phyloP scores from a whole-genome alignment of 2,329 filamentous ascomycete genomes.

The Colletotrichum cordylinicola region DNA sequence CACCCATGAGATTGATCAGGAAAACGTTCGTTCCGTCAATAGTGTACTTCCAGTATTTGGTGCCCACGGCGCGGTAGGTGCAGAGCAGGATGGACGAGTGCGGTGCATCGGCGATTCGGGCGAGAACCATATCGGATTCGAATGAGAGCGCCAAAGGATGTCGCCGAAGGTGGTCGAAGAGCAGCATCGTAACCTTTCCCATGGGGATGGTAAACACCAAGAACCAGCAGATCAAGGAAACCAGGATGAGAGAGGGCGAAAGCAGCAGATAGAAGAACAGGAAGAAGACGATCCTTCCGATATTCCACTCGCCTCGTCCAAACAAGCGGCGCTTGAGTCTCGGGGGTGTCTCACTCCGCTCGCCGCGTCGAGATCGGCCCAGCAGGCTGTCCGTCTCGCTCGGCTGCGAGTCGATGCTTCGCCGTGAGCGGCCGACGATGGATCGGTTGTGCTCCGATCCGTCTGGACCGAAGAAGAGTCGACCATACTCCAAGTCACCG shows the following conservation, averaged over 20 bases:
- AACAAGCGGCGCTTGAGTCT: slow-evolving; percentile 83
- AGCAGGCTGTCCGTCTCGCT: slow-evolving; percentile 92
- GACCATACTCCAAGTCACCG: slow-evolving; percentile 93
- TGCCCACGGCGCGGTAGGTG: slow-evolving; percentile 93
- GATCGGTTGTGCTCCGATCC: slow-evolving; percentile 77
- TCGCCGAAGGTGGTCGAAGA: slow-evolving; percentile 89
- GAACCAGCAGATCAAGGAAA: slow-evolving; percentile 92
- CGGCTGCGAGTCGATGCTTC: slow-evolving; percentile 83
- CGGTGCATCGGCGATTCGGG: slow-evolving; percentile 72
- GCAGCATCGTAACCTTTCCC: slow-evolving; percentile 90
- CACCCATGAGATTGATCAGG: slow-evolving; percentile 92
- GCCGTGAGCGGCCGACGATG: slow-evolving; percentile 83
- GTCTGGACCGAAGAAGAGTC: slow-evolving; percentile 92
- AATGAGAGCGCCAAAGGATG: slow-evolving; percentile 94
- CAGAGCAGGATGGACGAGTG: slow-evolving; percentile 90
- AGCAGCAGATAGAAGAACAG: slow-evolving; percentile 94
- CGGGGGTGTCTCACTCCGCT: slow-evolving; percentile 41
- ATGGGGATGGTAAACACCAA: slow-evolving; percentile 98
- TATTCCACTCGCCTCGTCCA: slow-evolving; percentile 93
- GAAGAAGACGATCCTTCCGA: slow-evolving; percentile 95
- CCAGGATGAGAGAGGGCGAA: slow-evolving; percentile 83
- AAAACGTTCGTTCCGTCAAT: slow-evolving; percentile 99
- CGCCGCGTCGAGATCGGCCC: slow-evolving; percentile 63
- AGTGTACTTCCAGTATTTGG: slow-evolving; percentile 99
- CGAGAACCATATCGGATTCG: slow-evolving; percentile 81